Conservation (phyloP, 1,284 basidiomycete genomes). For the Cystobasidium slooffiae region DNA sequence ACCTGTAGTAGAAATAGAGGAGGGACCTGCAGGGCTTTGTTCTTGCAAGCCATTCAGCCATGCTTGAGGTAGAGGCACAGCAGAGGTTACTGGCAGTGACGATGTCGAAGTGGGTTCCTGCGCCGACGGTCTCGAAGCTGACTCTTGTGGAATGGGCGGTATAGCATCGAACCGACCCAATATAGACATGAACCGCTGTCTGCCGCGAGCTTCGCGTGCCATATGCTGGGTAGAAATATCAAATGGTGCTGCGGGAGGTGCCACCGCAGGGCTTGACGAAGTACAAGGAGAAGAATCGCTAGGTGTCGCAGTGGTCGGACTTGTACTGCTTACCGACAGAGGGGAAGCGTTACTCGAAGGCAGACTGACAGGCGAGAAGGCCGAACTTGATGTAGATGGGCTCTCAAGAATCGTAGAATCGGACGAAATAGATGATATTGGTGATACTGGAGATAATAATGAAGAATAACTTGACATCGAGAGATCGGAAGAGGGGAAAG, state of each 20-base stretch:
- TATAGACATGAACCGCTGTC: too few species aligned
- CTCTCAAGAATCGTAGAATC: neutral
- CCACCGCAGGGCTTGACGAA: too few species aligned
- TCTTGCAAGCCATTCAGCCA: neutral
- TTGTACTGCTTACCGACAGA: neutral
- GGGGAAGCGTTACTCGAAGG: neutral
- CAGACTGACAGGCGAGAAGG: slow-evolving; percentile 1
- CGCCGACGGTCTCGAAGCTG: too few species aligned
- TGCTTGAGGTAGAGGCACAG: slow-evolving; percentile 11
- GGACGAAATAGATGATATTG: neutral
- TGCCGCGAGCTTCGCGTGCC: too few species aligned
- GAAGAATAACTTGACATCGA: too few species aligned
- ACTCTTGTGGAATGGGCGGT: too few species aligned
- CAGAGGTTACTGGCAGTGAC: neutral
- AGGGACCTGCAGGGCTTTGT: neutral
- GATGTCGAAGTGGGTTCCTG: neutral
- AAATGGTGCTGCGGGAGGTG: too few species aligned
- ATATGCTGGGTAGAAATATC: too few species aligned
- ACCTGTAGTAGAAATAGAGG: neutral
- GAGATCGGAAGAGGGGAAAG: neutral
- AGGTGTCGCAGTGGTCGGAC: too few species aligned
- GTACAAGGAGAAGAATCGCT: too few species aligned
- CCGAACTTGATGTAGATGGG: slow-evolving; percentile 4
- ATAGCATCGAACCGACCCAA: too few species aligned
- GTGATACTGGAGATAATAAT: neutral